Evolutionary conservation across 768 basidiomycete species (phyloP), one percentile per base, ranked within the genome.

Genomic region (Roridomyces roridus): DNA sequence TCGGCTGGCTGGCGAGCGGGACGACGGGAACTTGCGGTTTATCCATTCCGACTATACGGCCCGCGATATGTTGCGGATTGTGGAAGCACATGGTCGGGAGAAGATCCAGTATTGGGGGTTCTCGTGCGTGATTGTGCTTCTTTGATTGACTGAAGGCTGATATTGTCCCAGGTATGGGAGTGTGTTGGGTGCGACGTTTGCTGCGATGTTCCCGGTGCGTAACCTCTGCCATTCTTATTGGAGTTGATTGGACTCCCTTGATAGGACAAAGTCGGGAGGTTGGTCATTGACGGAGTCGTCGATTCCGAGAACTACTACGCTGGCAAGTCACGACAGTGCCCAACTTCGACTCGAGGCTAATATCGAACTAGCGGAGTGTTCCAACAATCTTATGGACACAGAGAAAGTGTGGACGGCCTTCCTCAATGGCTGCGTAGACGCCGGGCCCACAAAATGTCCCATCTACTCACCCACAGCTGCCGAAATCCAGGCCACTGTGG

Each of bases 391-490:
- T 0, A 3, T 39, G 2, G 75, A 80, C 47, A 72, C 77, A 2
- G 70, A 75, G 23, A 75, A 78, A 57, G 65, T 67, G 0, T 58
- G 77, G 57, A 61, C 72, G 21, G 50, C 51, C 5, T 80, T 81
- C 59, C 75, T 72, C 48, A 60, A 66, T 5, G 67, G 66, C 17
- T 80, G 79, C 50, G 67, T 69, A 29, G 65, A 68, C 0, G 78
- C 75, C 1, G 80, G 78, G 0, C 74, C 75, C 1, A 36, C 51
- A 7, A 44, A 35, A 5, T 80, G 79, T 57, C 45, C 74, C 4
- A 78, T 80, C 65, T 77, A 72, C 61, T 73, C 77, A 9, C 65
- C 74, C 0, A 71, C 70, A 1, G 63, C 79, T 0, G 63, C 63
- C 0, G 67, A 69, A 3, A 74, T 80, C 23, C 56, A 65, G 4